Percentiles rank a stretch among this genome's conserved stretches.
phyloP scores from a whole-genome alignment of 345 rosid species.

The Hibiscus tridactylites region DNA sequence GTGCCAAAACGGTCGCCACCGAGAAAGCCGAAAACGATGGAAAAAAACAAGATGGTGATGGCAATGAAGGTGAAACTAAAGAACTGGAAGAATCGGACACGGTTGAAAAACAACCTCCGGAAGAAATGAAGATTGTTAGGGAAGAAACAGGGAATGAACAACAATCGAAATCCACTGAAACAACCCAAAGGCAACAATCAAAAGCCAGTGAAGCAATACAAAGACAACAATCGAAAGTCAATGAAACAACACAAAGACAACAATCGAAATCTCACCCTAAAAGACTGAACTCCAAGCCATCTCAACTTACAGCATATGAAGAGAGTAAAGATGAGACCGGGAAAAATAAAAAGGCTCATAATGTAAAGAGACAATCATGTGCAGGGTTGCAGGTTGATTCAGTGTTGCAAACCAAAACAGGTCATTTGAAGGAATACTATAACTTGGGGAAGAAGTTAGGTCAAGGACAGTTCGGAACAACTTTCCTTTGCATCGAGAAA shows the following conservation, averaged over 20 bases:
- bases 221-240: background rate
- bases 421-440: constrained; percentile 1
- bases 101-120: constrained; percentile 26
- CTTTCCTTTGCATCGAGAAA: constrained; percentile 1
- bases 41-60: background rate
- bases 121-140: constrained; percentile 32
- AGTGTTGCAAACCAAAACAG: background rate
- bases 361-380: constrained; percentile 45
- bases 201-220: constrained; percentile 7
- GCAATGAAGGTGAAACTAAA: background rate
- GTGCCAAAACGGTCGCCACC: constrained; percentile 3
- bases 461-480: background rate
- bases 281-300: constrained; percentile 7
- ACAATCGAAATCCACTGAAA: constrained; percentile 12
- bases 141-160: constrained; percentile 14
- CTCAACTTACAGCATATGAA: background rate
- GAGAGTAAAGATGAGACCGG: constrained; percentile 11
- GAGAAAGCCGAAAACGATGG: constrained; percentile 1
- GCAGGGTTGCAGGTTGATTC: background rate
- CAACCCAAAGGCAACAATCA: background rate
- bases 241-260: constrained; percentile 6
- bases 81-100: constrained; percentile 5
- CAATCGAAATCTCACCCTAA: constrained; percentile 11
- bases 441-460: constrained; percentile 1
- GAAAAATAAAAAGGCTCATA: constrained; percentile 19